phyloP scores from a whole-genome alignment of 441 rosid genomes.

The Pelargonium australe region DNA sequence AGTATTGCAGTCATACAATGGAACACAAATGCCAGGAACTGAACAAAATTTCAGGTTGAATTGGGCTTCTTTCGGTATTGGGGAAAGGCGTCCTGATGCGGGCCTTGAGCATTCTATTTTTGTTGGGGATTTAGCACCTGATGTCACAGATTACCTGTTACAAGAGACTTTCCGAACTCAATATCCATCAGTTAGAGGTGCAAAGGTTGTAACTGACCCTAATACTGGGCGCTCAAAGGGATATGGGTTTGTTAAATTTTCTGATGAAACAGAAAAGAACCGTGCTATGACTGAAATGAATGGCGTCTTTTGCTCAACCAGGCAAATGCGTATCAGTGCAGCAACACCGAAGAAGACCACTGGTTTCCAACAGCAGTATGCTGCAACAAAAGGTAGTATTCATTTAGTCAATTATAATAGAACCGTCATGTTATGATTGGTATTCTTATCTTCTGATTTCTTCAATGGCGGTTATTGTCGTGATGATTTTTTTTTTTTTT shows the following conservation, averaged over 20 bases:
- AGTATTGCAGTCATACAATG: constrained; percentile 70
- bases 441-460: not conserved
- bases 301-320: constrained; percentile 80
- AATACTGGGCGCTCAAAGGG: constrained; percentile 94
- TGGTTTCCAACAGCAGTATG: constrained; percentile 59
- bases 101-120: constrained; percentile 93
- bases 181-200: constrained; percentile 87
- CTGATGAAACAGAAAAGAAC: constrained; percentile 79
- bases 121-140: constrained; percentile 89
- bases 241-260: constrained; percentile 87
- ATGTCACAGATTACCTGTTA: constrained; percentile 80
- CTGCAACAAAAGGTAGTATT: constrained; percentile 47
- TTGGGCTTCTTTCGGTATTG: constrained; percentile 95
- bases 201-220: constrained; percentile 95
- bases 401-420: not conserved
- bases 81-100: constrained; percentile 74
- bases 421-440: not conserved
- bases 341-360: constrained; percentile 83
- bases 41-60: constrained; percentile 74
- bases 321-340: constrained; percentile 90
- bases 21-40: constrained; percentile 75
- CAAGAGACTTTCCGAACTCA: constrained; percentile 85
- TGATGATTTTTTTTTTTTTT: not conserved
- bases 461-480: not conserved
- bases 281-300: constrained; percentile 94